Evolutionary conservation across 1,139 yeast species (phyloP), one percentile per base, ranked within the genome.

Genomic region (Debaryomyces psychrophilus): DNA sequence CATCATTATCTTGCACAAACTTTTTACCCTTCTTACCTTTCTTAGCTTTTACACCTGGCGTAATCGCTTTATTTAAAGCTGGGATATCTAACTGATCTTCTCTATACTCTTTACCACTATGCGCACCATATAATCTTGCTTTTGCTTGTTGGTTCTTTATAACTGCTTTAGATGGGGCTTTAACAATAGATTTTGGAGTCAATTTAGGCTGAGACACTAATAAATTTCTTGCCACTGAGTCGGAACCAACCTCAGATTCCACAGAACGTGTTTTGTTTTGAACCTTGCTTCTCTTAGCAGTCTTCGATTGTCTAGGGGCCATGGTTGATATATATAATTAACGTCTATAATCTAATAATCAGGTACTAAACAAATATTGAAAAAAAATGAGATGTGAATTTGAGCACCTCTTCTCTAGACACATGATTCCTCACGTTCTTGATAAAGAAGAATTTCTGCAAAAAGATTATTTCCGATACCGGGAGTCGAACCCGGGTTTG

Each of bases 11-110:
- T 43, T 71, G 87, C 25, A 90, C 85, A 65, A 92, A 90, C 59
- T 85, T 86, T 73, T 93, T 93, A 44, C 98, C 98, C 70, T 92
- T 93, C 68, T 92, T 93, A 44, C 97, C 97, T 51, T 77, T 77
- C 57, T 80, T 80, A 41, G 75, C 76, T 56, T 87, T 83, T 8
- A 88, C 90, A 39, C 96, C 97, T 0, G 98, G 97, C 41, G 82
- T 80, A 36, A 92, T 77, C 8, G 97, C 90, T 56, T 79, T 85
- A 64, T 93, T 93, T 58, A 92, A 76, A 23, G 77, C 74, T 31
- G 97, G 97, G 41, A 90, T 71, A 36, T 85, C 81, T 38, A 92
- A 73, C 58, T 90, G 95, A 49, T 83, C 84, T 57, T 90, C 97
- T 23, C 82, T 74, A 62, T 85, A 90, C 44, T 76, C 82, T 55